Base-by-base conservation (phyloP, 768 basidiomycete species). In the button mushroom (Agaricus bisporus) region DNA sequence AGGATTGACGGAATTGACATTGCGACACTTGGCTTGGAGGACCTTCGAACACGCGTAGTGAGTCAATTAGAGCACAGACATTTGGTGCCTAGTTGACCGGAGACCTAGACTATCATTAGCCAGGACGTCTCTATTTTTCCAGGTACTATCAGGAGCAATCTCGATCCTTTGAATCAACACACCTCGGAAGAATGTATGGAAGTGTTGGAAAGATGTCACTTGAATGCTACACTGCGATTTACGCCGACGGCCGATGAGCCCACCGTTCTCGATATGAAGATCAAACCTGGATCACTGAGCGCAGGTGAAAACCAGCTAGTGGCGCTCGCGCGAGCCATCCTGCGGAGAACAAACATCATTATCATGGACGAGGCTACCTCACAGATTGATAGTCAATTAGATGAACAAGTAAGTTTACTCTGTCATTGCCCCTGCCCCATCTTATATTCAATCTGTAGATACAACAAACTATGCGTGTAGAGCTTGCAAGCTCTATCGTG, bases 341-440 rank as follows among this genome's bases (percentile, higher is more conserved):
- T 88, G 39, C 72, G 86, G 51, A 67, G 78, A 43, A 85, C 82
- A 7, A 81, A 79, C 44, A 78, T 88, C 41, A 80, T 86, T 41
- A 81, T 88, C 51, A 77, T 87, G 77, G 86, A 91, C 59, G 86
- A 87, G 61, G 85, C 85, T n/a, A 86, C 86, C 2, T 86, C 86
- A 3, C 82, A 86, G 56, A 85, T 91, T 46, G 86, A 91, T 64
- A 74, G 78, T 15, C 70, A 74, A 45, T 70, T 85, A n/a, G 86
- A 87, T 64, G 83, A 86, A 51, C 77, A 83, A 71, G 83, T 82
- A 59, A 28, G 65, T 53, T 3, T 15, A 37, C 32, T n/a, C n/a
- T 22, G 18, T 17, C 22, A 22, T 22, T 35, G 28, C 15, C 44
- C 3, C n/a, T n/a, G 26, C 7, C 29, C 46, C 32, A 11, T 18